phyloP scores from a whole-genome alignment of 1,139 yeast genomes.

The Hansenula lynferdii region DNA sequence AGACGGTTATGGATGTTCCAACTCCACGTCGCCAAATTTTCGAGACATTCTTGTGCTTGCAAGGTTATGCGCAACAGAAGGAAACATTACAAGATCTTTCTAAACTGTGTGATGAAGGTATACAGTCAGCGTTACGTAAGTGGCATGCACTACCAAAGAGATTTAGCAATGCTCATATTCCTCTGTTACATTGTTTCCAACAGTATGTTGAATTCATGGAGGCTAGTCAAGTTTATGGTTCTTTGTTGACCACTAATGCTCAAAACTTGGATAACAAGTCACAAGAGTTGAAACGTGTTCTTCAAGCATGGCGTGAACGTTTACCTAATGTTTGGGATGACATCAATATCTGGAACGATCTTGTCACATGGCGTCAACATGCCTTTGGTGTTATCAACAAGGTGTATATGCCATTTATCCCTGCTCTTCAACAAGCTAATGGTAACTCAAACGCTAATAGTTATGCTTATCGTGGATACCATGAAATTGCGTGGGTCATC shows the following conservation, averaged over 20 bases:
- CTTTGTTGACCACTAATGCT: constrained; percentile 85
- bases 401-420: constrained; percentile 89
- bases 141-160: constrained; percentile 89
- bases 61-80: constrained; percentile 88
- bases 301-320: constrained; percentile 98
- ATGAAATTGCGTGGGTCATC: constrained; percentile 98
- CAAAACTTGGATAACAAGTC: constrained; percentile 89
- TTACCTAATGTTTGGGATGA: constrained; percentile 97
- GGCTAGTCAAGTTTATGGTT: constrained; percentile 91
- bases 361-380: constrained; percentile 98
- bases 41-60: constrained; percentile 88
- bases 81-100: constrained; percentile 79
- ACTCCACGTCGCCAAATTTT: constrained; percentile 95
- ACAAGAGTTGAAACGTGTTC: constrained; percentile 87
- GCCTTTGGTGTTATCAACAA: constrained; percentile 97
- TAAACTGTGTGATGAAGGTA: constrained; percentile 90
- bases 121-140: constrained; percentile 84
- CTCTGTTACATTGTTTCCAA: constrained; percentile 90
- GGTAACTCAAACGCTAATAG: constrained; percentile 75
- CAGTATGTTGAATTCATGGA: constrained; percentile 98
- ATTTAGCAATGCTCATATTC: constrained; percentile 82
- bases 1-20: constrained; percentile 97
- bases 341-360: constrained; percentile 94
- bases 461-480: constrained; percentile 95
- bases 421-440: constrained; percentile 73